These are phyloP conservation scores for Medicago arabica DNA, from an alignment of 306 rosid species.

Conservation along the genomic window DNA sequence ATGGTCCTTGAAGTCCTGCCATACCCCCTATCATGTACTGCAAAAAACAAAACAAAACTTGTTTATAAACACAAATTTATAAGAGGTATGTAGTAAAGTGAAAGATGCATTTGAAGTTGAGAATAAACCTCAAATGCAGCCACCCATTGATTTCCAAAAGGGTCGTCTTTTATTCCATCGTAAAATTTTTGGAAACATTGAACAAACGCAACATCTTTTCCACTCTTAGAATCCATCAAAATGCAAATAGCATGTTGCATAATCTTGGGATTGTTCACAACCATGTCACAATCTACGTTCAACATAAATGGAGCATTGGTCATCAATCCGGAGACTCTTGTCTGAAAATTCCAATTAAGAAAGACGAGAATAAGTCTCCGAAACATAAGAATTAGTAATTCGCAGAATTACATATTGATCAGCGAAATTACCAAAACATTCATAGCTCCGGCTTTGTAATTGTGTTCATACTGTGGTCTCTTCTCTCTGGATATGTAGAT, in stretches of 20 bases:
- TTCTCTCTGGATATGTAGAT: constrained; percentile 74
- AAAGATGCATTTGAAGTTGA: constrained; percentile 3
- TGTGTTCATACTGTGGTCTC: constrained; percentile 53
- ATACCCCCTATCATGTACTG: constrained; percentile 52
- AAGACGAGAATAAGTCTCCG: not conserved
- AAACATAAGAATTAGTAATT: not conserved
- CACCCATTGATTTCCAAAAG: constrained; percentile 61
- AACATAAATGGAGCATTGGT: constrained; percentile 73
- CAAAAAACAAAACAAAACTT: not conserved
- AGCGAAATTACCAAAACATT: constrained; percentile 57
- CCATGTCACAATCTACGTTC: constrained; percentile 77
- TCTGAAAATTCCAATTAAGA: constrained; percentile 36
- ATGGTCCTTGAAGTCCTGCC: constrained; percentile 65
- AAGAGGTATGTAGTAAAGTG: not conserved
- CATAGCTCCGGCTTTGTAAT: constrained; percentile 84
- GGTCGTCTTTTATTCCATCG: constrained; percentile 68
- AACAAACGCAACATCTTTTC: constrained; percentile 62
- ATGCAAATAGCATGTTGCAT: constrained; percentile 64
- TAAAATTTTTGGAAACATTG: constrained; percentile 66
- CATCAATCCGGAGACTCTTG: constrained; percentile 76
- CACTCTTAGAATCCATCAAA: constrained; percentile 46
- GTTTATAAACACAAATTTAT: not conserved
- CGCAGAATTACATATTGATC: not conserved
- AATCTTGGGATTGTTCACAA: constrained; percentile 59
- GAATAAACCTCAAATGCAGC: constrained; percentile 42